Evolutionary conservation across 2,329 filamentous ascomycete species (phyloP), one percentile per base, ranked within the genome.

Genomic region (Colletotrichum karsti): DNA sequence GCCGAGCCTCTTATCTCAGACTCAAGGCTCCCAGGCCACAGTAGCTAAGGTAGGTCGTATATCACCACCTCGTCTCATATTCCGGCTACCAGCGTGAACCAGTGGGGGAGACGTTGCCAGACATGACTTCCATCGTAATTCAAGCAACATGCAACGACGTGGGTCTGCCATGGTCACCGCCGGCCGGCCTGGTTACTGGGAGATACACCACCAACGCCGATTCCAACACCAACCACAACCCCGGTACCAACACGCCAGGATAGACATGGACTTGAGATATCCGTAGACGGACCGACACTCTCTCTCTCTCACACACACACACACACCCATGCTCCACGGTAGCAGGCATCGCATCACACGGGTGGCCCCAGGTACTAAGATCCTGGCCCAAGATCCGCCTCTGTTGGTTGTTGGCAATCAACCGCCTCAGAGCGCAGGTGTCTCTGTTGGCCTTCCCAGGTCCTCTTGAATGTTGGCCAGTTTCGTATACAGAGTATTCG

Each of bases 81-180:
- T 24, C 53, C 59, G 65, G 65, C 39, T 68, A 59, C 46, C 46
- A 59, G 53, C 64, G 37, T 48, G 64, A 67, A 68, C 65, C 54
- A 20, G 60, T 55, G 53, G 65, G 64, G 58, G 46, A 42, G 7
- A 59, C 7, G 24, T 28, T n/a, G 39, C 20, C 44, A 60, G 24
- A 39, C 22, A 37, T 7, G 7, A 28, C 22, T 18, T 22, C 41
- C 9, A 24, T 46, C 15, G 44, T 24, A 12, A 58, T 48, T 30
- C 15, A n/a, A 10, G 9, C 30, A 28, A 35, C 15, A 53, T 8
- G 15, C 18, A 18, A 9, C 12, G 30, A 37, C 20, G 28, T 20
- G 10, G 35, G 53, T 41, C 24, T 33, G 35, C 18, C 35, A 26
- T 35, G 50, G 18, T 37, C 13, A 33, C 10, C 24, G 15, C 24